Percentiles rank a stretch among this genome's conserved stretches.
Conservation (phyloP, 768 basidiomycete genomes). For the Lentinula boryana region DNA sequence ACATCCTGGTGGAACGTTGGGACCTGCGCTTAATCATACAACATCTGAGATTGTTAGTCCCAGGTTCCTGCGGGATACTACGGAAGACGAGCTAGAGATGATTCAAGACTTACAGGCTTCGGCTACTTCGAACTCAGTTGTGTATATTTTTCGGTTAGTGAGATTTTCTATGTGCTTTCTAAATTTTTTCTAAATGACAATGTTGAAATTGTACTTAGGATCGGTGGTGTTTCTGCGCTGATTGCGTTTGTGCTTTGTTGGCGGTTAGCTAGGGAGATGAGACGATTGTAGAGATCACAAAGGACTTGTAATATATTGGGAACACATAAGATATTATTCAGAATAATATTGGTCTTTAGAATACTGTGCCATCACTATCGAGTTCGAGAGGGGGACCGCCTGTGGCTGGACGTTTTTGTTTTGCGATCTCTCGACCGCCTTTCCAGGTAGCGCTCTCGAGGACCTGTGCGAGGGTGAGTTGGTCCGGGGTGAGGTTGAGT, state of each 20-base stretch:
- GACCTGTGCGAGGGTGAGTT: slow-evolving; percentile 79
- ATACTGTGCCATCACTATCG: slow-evolving; percentile 79
- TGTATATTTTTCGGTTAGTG: slow-evolving; percentile 71
- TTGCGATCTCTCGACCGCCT: slow-evolving; percentile 90
- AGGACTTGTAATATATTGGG: too few relatives aligned
- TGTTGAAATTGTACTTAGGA: slow-evolving; percentile 22
- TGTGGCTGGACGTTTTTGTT: slow-evolving; percentile 59
- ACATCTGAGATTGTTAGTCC: slow-evolving; percentile 4
- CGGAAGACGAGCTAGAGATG: slow-evolving; percentile 7
- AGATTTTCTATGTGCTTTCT: slow-evolving; percentile 9
- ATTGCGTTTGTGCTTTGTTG: slow-evolving; percentile 52
- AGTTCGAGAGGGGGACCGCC: slow-evolving; percentile 87
- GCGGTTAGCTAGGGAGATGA: slow-evolving; percentile 47
- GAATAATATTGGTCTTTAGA: slow-evolving; percentile 26
- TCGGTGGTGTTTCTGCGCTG: slow-evolving; percentile 51
- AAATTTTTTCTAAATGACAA: background rate
- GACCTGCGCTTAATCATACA: slow-evolving; percentile 17
- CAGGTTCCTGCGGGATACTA: slow-evolving; percentile 2
- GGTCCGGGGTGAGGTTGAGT: slow-evolving; percentile 40
- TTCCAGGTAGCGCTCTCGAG: slow-evolving; percentile 97
- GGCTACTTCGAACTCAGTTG: slow-evolving; percentile 58
- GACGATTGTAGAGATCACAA: slow-evolving; percentile 16
- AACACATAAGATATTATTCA: too few relatives aligned
- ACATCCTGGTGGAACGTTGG: background rate
- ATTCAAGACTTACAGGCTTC: slow-evolving; percentile 19